These are phyloP conservation scores for Colletotrichum tamarilloi DNA, from an alignment of 2,329 filamentous ascomycete genomes.

Conservation along the genomic window DNA sequence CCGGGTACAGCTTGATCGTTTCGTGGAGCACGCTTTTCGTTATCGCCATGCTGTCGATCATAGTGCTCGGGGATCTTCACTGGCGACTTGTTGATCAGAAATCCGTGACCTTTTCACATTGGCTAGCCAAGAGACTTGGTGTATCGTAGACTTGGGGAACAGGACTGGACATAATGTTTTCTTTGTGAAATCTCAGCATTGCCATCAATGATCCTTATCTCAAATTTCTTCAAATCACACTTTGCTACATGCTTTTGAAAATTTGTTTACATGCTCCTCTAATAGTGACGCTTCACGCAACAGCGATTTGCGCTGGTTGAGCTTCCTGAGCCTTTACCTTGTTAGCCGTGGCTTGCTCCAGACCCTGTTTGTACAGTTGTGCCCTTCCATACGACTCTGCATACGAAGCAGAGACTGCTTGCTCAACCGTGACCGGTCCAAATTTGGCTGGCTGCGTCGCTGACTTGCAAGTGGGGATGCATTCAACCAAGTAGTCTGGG, in stretches of 20 bases:
- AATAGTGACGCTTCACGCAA: not conserved
- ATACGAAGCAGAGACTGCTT: conserved; percentile 46
- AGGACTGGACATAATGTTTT: not conserved
- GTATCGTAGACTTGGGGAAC: not conserved
- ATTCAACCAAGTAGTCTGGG: conserved; percentile 52
- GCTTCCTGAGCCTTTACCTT: conserved; percentile 1
- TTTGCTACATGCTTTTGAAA: not conserved
- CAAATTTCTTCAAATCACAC: not conserved
- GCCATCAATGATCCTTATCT: not conserved
- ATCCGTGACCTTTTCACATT: conserved; percentile 55
- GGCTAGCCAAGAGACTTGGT: conserved; percentile 43
- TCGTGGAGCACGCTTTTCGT: not conserved
- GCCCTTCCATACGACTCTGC: conserved; percentile 46
- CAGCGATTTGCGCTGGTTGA: conserved; percentile 19
- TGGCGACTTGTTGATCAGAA: conserved; percentile 58
- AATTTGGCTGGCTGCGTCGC: conserved; percentile 42
- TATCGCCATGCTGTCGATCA: conserved; percentile 8
- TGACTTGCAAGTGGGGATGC: conserved; percentile 45
- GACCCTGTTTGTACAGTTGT: conserved; percentile 46
- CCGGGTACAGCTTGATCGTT: not conserved
- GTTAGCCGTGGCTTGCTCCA: conserved; percentile 35
- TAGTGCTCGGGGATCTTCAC: conserved; percentile 60
- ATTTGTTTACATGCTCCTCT: not conserved
- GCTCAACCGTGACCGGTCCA: conserved; percentile 45
- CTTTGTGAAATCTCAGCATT: not conserved